Evolutionary conservation across 2,329 filamentous ascomycete species (phyloP).

Genomic region (Rhynchosporium secalis): DNA sequence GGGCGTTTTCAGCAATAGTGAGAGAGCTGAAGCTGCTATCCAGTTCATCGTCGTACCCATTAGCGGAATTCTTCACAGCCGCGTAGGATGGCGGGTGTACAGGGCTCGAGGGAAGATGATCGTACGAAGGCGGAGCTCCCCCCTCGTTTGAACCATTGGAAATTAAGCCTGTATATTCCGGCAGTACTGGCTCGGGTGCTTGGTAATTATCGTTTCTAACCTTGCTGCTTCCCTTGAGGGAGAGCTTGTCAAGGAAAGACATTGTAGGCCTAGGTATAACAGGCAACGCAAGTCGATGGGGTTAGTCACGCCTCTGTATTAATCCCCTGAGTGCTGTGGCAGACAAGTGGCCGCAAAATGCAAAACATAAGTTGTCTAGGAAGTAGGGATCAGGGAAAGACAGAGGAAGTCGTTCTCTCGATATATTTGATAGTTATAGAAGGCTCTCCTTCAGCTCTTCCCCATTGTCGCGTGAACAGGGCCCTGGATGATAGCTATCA

Average conservation of each 20-base stretch:
- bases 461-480: not conserved
- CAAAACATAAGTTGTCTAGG: not conserved
- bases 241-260: constrained; percentile 27
- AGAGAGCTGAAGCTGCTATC: constrained; percentile 44
- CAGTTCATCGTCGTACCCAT: constrained; percentile 27
- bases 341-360: no score
- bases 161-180: constrained; percentile 1
- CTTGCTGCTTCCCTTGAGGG: constrained; percentile 21
- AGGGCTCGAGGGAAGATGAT: not conserved
- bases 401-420: not conserved
- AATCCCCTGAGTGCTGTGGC: not conserved
- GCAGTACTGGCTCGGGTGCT: constrained; percentile 5
- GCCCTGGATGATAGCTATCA: not conserved
- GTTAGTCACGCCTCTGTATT: not conserved
- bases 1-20: constrained; percentile 37
- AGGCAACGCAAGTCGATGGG: not conserved
- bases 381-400: not conserved
- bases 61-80: constrained; percentile 19
- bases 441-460: not conserved
- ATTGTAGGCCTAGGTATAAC: not conserved
- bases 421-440: not conserved
- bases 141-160: constrained; percentile 7
- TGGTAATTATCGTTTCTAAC: constrained; percentile 11
- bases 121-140: constrained; percentile 7
- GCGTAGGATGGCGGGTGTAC: constrained; percentile 29